Percentiles rank a stretch among this genome's conserved stretches.
Conservation (phyloP, 495 filamentous ascomycete species). For the Penicillium goetzii region DNA sequence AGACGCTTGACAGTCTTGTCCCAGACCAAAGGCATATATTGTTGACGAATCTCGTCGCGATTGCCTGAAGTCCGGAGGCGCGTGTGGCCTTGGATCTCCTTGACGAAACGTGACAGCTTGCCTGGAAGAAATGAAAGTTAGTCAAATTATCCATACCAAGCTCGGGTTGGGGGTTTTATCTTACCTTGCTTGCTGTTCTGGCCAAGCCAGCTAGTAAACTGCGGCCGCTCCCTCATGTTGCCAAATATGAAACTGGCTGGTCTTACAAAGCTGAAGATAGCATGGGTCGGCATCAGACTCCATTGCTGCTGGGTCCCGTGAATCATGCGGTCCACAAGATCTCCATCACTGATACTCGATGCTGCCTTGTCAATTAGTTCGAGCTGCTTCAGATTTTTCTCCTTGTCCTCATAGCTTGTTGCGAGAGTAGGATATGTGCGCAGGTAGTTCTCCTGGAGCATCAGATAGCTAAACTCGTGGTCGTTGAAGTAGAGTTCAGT, state of each 20-base stretch:
- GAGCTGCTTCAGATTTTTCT: constrained; percentile 75
- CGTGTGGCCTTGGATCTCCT: constrained; percentile 97
- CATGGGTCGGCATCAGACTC: constrained; percentile 96
- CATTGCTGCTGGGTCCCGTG: constrained; percentile 97
- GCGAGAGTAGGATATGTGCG: constrained; percentile 72
- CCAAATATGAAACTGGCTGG: constrained; percentile 92
- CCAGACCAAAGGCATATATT: constrained; percentile 93
- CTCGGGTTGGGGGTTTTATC: background rate
- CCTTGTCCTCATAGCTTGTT: constrained; percentile 59
- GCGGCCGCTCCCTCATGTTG: constrained; percentile 60
- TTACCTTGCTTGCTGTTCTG: constrained; percentile 87
- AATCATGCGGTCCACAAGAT: constrained; percentile 97
- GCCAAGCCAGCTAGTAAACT: constrained; percentile 89
- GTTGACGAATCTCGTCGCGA: constrained; percentile 88
- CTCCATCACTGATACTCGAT: constrained; percentile 94
- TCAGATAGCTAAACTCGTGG: constrained; percentile 92
- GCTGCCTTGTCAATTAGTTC: constrained; percentile 87
- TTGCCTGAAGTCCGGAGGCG: constrained; percentile 90
- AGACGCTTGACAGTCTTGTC: constrained; percentile 72
- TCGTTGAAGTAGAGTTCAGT: constrained; percentile 99
- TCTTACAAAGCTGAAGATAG: constrained; percentile 91
- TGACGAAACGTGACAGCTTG: constrained; percentile 82
- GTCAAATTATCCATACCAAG: background rate
- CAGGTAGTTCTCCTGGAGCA: constrained; percentile 98
- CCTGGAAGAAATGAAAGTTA: constrained; percentile 38